phyloP scores from a whole-genome alignment of 1,284 basidiomycete species.

The Takashimella koratensis region DNA sequence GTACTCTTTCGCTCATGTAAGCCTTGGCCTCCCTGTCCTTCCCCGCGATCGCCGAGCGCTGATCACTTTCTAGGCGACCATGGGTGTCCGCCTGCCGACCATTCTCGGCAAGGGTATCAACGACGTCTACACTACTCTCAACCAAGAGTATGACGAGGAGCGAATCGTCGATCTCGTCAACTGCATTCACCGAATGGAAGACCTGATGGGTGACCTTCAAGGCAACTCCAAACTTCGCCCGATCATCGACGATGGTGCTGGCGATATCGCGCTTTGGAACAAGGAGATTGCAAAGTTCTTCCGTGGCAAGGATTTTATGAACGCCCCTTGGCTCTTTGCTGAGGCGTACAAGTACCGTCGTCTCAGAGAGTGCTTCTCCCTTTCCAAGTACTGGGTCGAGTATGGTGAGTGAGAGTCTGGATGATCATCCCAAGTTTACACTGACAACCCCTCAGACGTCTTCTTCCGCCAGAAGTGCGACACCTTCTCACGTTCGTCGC shows the following conservation, averaged over 20 bases:
- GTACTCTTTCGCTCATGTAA: slow-evolving; percentile 81
- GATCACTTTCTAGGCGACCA: slow-evolving; percentile 59
- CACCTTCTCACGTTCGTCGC: slow-evolving; percentile 87
- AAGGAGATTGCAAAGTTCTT: slow-evolving; percentile 93
- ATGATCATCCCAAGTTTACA: slow-evolving; percentile 43
- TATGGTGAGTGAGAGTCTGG: slow-evolving; percentile 56
- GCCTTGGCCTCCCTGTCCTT: slow-evolving; percentile 12
- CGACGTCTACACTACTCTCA: slow-evolving; percentile 84
- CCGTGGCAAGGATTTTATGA: slow-evolving; percentile 96
- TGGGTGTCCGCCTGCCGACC: slow-evolving; percentile 90
- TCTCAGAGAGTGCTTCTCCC: slow-evolving; percentile 90
- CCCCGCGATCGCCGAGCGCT: no score
- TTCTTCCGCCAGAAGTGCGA: slow-evolving; percentile 95
- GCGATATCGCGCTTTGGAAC: slow-evolving; percentile 94
- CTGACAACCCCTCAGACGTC: slow-evolving; percentile 39
- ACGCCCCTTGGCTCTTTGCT: slow-evolving; percentile 88
- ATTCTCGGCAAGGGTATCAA: slow-evolving; percentile 96
- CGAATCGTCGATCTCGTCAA: slow-evolving; percentile 76
- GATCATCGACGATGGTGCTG: slow-evolving; percentile 89
- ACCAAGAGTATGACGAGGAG: slow-evolving; percentile 79
- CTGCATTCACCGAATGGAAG: slow-evolving; percentile 83
- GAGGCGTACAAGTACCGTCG: slow-evolving; percentile 98
- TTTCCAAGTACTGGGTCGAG: slow-evolving; percentile 85
- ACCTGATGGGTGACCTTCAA: slow-evolving; percentile 75
- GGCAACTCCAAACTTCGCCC: slow-evolving; percentile 74